Base-by-base conservation (phyloP, 2,329 filamentous ascomycete genomes). In the Fusarium newnesense region DNA sequence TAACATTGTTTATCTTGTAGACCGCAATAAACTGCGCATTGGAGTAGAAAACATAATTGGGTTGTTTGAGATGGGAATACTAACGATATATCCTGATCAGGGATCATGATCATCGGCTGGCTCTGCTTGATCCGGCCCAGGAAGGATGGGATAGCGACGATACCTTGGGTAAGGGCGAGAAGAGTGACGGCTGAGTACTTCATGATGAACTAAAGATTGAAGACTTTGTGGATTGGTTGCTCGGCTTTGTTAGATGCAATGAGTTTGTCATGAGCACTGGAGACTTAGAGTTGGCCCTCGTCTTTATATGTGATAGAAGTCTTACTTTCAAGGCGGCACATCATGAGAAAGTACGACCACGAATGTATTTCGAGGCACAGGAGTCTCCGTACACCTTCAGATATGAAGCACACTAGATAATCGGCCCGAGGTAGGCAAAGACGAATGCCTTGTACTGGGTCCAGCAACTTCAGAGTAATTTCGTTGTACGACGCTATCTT, bases 81-180 rank as follows among this genome's bases (percentile, higher is more conserved):
- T 60, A 5, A 70, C 67, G 67, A 70, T 24, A 70, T 62, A 5
- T 70, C 67, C 2, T 47, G 40, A 13, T 39, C 57, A 10, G 36
- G 8, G 1, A 7, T 4, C 9, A 11, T 12, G 2, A 9, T 5
- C 30, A 30, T 58, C 1, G 7, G 9, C 9, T 44, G 16, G 3
- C 10, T 12, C 24, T 43, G 24, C 15, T 46, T 53, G 32, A 54
- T 36, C n/a, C 47, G 28, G 2, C 10, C 34, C 1, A 70, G 5
- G 2, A 53, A 43, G 4, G 54, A 70, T 0, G 67, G 68, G 6
- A 46, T 40, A 30, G 56, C 68, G 5, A 62, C 8, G 12, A 54
- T 58, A 9, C 67, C 61, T 11, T 42, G 54, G 5, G 26, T 30
- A 7, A 70, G 36, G 10, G 42, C 2, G 6, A 67, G 9, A n/a